These are phyloP conservation scores for Globisporangium polare DNA, from an alignment of 352 stramenopile species.

Conservation along the genomic window DNA sequence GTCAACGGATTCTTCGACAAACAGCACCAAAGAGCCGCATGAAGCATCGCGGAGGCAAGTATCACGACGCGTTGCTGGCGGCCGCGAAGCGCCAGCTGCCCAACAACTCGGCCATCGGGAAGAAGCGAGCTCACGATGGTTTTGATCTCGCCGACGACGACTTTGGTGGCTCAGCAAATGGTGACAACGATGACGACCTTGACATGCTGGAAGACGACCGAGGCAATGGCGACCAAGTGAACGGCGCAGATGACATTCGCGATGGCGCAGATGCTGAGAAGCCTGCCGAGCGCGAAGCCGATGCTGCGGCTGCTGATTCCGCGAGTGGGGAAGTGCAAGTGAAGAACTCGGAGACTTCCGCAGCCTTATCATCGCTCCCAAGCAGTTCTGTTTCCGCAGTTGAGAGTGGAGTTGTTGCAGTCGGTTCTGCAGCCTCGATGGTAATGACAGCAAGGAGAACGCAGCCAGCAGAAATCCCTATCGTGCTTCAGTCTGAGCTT, in stretches of 20 bases:
- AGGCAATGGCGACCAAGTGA: slow-evolving; percentile 4
- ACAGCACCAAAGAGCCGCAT: slow-evolving; percentile 69
- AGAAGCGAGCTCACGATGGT: slow-evolving; percentile 35
- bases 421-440: not conserved
- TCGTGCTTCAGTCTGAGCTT: slow-evolving; percentile 65
- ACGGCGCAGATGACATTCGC: not conserved
- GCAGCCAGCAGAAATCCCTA: not conserved
- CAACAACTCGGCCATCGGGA: slow-evolving; percentile 69
- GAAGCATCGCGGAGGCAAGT: slow-evolving; percentile 67
- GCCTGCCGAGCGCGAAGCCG: not conserved
- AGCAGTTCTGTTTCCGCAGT: not conserved
- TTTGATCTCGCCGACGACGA: slow-evolving; percentile 25
- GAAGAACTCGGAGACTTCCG: not conserved
- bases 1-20: slow-evolving; percentile 67
- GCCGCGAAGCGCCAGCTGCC: slow-evolving; percentile 78
- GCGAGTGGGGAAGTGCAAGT: not conserved
- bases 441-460: slow-evolving; percentile 5
- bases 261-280: not conserved
- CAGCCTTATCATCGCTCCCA: slow-evolving; percentile 5
- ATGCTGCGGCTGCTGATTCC: slow-evolving; percentile 5
- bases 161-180: slow-evolving; percentile 12
- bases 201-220: slow-evolving; percentile 20
- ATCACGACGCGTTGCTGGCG: slow-evolving; percentile 64
- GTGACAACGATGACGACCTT: slow-evolving; percentile 23
- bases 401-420: not conserved